A percentile compares a stretch with the other conserved stretches of the same genome.
Conservation (phyloP, 2,329 filamentous ascomycete species). For the Pestalotiopsis sp. region DNA sequence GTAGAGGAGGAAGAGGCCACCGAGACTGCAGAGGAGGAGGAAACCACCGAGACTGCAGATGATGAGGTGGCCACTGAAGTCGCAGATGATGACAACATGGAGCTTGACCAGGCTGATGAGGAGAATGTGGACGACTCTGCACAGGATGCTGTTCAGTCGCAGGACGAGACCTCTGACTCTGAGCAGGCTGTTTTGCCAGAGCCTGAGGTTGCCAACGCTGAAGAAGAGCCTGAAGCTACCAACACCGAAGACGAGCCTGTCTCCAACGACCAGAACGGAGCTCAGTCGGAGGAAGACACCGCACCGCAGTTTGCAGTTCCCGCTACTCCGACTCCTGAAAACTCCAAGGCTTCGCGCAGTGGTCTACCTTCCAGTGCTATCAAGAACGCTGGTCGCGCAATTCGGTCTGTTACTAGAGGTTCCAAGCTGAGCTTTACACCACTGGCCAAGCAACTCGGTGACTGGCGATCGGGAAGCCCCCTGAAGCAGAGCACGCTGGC, state of each 20-base stretch:
- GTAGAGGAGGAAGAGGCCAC: background rate
- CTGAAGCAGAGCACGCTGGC: slow-evolving; percentile 33
- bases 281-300: slow-evolving; percentile 25
- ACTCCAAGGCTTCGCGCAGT: slow-evolving; percentile 22
- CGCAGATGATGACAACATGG: background rate
- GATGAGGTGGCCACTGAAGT: background rate
- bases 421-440: slow-evolving; percentile 61
- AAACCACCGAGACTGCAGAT: background rate
- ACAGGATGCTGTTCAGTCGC: slow-evolving; percentile 27
- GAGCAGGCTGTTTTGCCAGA: slow-evolving; percentile 50
- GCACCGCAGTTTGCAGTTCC: slow-evolving; percentile 33
- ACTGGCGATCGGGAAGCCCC: slow-evolving; percentile 65
- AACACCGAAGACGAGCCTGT: slow-evolving; percentile 59
- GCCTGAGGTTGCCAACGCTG: slow-evolving; percentile 50
- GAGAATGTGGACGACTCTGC: slow-evolving; percentile 28
- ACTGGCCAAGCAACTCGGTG: slow-evolving; percentile 60
- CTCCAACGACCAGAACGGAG: slow-evolving; percentile 27
- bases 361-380: slow-evolving; percentile 25
- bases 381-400: slow-evolving; percentile 29
- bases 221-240: slow-evolving; percentile 52
- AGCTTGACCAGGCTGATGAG: slow-evolving; percentile 2
- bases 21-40: background rate
- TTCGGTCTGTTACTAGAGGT: slow-evolving; percentile 29
- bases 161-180: slow-evolving; percentile 40
- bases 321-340: slow-evolving; percentile 43